A percentile compares a stretch with the other conserved stretches of the same genome.
Evolutionary conservation across 805 yeast species (phyloP).

Genomic region (Kockiozyma suomiensis): DNA sequence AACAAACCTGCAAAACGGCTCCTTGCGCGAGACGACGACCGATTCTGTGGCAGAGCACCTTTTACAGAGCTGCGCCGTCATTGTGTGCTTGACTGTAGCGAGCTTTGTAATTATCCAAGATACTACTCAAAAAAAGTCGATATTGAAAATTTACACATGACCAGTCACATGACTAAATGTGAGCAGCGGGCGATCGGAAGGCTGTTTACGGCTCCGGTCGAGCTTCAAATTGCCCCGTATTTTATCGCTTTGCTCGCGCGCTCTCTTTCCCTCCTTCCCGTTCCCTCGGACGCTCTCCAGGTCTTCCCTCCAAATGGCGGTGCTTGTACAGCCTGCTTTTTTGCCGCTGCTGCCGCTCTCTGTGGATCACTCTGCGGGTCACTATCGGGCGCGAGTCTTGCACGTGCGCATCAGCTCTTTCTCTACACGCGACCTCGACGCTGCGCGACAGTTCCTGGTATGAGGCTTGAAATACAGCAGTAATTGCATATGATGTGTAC

Average conservation of each 20-base stretch:
- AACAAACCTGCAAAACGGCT: slow-evolving; percentile 56
- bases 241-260: too few relatives aligned
- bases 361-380: neutral
- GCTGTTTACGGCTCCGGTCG: too few relatives aligned
- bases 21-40: slow-evolving; percentile 59
- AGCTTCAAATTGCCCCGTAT: too few relatives aligned
- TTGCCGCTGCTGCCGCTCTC: slow-evolving; percentile 10
- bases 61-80: slow-evolving; percentile 8
- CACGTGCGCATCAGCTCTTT: slow-evolving; percentile 8
- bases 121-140: too few relatives aligned
- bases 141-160: too few relatives aligned
- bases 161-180: too few relatives aligned
- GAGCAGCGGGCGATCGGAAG: too few relatives aligned
- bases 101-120: too few relatives aligned
- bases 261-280: too few relatives aligned
- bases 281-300: too few relatives aligned
- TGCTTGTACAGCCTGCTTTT: neutral
- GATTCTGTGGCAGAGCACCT: slow-evolving; percentile 41
- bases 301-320: neutral
- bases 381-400: neutral
- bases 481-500: too few relatives aligned
- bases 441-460: slow-evolving; percentile 14
- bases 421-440: slow-evolving; percentile 12
- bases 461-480: too few relatives aligned
- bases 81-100: neutral